phyloP scores from a whole-genome alignment of 108 stramenopile genomes.

The Stephanodiscus triporus region DNA sequence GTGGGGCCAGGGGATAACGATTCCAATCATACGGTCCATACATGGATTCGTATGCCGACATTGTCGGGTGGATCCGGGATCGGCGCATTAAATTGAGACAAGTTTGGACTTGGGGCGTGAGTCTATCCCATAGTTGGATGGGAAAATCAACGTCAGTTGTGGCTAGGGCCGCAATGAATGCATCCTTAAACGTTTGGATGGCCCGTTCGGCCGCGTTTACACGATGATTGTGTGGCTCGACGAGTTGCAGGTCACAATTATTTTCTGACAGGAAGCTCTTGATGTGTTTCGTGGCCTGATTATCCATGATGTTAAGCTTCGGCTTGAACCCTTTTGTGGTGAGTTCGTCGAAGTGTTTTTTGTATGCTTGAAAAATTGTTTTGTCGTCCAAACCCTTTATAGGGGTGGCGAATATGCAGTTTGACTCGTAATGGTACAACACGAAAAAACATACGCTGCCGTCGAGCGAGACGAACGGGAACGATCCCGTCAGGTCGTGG shows the following conservation, averaged over 20 bases:
- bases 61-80: background rate
- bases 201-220: constrained; percentile 52
- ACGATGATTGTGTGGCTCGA: constrained; percentile 18
- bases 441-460: background rate
- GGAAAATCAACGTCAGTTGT: constrained; percentile 39
- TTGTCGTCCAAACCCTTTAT: background rate
- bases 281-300: background rate
- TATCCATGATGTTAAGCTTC: background rate
- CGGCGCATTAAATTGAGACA: constrained; percentile 29
- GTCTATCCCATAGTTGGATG: constrained; percentile 31
- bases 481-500: too few relatives aligned
- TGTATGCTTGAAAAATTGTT: background rate
- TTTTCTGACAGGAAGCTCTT: background rate
- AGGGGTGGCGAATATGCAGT: background rate
- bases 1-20: background rate
- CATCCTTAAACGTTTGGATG: constrained; percentile 50
- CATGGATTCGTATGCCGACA: background rate
- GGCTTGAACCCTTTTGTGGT: background rate
- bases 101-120: too few relatives aligned
- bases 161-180: constrained; percentile 45
- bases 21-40: background rate
- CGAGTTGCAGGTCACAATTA: background rate
- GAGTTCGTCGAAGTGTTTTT: background rate
- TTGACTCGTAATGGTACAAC: background rate
- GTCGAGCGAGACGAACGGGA: background rate